Conservation (phyloP, 768 basidiomycete genomes). For the Royoungia palumana region DNA sequence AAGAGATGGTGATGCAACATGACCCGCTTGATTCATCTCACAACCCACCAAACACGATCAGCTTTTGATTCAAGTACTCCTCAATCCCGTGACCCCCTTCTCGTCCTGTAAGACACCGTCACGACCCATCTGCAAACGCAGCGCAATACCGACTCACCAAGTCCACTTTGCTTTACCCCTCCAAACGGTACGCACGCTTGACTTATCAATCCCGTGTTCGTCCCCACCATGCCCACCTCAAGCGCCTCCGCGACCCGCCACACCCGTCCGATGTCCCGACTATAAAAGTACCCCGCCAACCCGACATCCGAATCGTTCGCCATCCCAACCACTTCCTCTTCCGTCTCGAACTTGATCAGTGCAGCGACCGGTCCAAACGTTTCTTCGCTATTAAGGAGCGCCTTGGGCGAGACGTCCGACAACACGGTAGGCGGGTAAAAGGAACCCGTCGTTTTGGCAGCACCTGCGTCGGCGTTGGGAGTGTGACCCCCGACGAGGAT, state of each 20-base stretch:
- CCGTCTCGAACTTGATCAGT: slow-evolving; percentile 85
- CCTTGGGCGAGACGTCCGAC: slow-evolving; percentile 69
- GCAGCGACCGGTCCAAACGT: slow-evolving; percentile 94
- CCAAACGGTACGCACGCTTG: slow-evolving; percentile 85
- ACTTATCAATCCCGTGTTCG: slow-evolving; percentile 77
- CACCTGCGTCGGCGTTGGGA: slow-evolving; percentile 47
- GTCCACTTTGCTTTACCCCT: slow-evolving; percentile 86
- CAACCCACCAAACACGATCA: slow-evolving; percentile 78
- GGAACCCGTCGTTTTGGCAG: slow-evolving; percentile 32
- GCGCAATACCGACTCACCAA: slow-evolving; percentile 36
- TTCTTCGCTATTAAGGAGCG: slow-evolving; percentile 75
- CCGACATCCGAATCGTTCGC: slow-evolving; percentile 86
- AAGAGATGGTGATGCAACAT: slow-evolving; percentile 6
- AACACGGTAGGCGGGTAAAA: slow-evolving; percentile 91
- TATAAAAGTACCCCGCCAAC: slow-evolving; percentile 93
- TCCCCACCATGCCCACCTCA: slow-evolving; percentile 91
- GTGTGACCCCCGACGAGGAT: slow-evolving; percentile 86
- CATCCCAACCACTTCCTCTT: slow-evolving; percentile 84
- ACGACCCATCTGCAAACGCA: neutral
- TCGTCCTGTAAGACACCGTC: slow-evolving; percentile 43
- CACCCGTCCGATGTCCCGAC: slow-evolving; percentile 78
- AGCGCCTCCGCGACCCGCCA: slow-evolving; percentile 94
- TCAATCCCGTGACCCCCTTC: slow-evolving; percentile 90
- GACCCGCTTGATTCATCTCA: slow-evolving; percentile 15
- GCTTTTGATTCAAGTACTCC: slow-evolving; percentile 81